Evolutionary conservation across 352 stramenopile genomes (phyloP), one percentile per base, ranked within the genome.

Genomic region (Pythium myriotylum): DNA sequence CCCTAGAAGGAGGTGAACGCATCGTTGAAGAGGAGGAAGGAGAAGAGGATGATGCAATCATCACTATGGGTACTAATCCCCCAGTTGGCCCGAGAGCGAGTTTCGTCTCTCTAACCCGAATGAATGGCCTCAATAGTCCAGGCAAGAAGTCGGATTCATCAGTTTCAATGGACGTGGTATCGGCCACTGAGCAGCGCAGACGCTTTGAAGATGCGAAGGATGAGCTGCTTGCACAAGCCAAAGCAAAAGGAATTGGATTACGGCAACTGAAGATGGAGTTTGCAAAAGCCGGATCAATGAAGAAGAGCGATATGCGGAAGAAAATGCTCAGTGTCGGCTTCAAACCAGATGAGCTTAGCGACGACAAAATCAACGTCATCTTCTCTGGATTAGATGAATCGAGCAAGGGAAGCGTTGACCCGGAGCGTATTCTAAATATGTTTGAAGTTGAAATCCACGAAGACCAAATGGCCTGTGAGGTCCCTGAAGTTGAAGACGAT

Each of bases 1-100:
- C 68, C 8, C 59, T 94, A 9, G 79, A 94, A 70, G 84, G 83
- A 23, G 81, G 84, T 1, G 80, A 94, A 35, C 74, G 72, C 50
- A 92, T 93, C 26, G 82, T 80, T 1, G 86, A 93, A 68, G 84
- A 94, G 68, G 82, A 93, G 53, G 84, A 92, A 71, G 78, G 77
- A 8, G 75, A 83, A 3, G 77, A 88, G 23, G 71, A 80, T 8
- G 23, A 46, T 14, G 13, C 20, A 10, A 60, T 48, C 1, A 24
- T 16, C 47, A 23, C 4, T 29, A 24, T 13, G n/a, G 51, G 16
- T 0, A 72, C 41, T 41, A 62, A 54, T 19, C 47, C 41, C 22
- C 35, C 43, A 3, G 56, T 46, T n/a, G 54, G 47, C 7, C 53
- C 59, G 0, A 35, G 51, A 33, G 33, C 59, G 5, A 67, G 59